Evolutionary conservation across 192 early-diverging fungal genomes (phyloP).

Genomic region (Dimargaris cristalligena): DNA sequence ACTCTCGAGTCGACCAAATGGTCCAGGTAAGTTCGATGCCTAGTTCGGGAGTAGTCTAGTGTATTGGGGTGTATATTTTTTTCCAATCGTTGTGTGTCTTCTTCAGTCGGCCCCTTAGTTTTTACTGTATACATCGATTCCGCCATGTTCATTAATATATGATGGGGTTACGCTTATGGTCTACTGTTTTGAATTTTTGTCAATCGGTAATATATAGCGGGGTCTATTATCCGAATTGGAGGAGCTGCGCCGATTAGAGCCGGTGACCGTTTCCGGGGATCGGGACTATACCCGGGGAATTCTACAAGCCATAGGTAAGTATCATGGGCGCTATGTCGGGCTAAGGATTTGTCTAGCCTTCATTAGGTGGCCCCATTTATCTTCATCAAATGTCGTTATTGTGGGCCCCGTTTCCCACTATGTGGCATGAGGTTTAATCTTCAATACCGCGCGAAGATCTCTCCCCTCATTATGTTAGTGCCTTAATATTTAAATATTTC

Average conservation of each 20-base stretch:
- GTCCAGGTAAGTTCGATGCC: conserved; percentile 34
- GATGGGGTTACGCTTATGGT: too few species aligned
- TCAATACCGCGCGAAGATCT: neutral
- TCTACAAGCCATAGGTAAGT: conserved; percentile 50
- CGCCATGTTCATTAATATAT: too few species aligned
- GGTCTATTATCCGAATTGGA: conserved; percentile 28
- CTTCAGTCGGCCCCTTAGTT: conserved; percentile 21
- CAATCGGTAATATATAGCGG: conserved; percentile 24
- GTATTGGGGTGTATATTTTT: conserved; percentile 33
- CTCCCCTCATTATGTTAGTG: neutral
- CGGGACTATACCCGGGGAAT: conserved; percentile 19
- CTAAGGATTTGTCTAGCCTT: too few species aligned
- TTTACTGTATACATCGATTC: neutral
- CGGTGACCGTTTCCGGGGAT: conserved; percentile 64
- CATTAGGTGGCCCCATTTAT: too few species aligned
- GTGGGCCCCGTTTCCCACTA: conserved; percentile 18
- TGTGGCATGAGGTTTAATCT: neutral
- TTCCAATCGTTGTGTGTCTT: conserved; percentile 28
- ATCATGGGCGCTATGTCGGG: too few species aligned
- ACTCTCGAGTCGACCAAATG: conserved; percentile 79
- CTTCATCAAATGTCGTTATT: conserved; percentile 66
- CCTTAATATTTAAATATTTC: too few species aligned
- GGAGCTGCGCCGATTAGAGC: conserved; percentile 28
- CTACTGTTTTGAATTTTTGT: conserved; percentile 21
- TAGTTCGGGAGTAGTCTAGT: neutral